Evolutionary conservation across 2,329 filamentous ascomycete species (phyloP), one percentile per base, ranked within the genome.

Genomic region (Calonectria hawksworthii): DNA sequence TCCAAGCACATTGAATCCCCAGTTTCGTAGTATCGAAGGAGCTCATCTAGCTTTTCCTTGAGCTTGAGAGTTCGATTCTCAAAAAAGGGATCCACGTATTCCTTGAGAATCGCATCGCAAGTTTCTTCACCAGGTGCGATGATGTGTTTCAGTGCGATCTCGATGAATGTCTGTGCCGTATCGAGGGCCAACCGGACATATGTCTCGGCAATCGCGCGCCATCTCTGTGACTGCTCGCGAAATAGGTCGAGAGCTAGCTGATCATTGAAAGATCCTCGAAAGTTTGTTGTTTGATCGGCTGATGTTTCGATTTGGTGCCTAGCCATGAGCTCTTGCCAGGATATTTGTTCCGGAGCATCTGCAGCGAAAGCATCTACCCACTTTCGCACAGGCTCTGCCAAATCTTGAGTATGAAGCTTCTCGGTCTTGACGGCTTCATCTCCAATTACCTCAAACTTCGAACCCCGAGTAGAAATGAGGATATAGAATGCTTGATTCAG

Each of bases 201-300:
- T 11, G 73, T 71, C 38, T 78, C 68, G 3, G 86, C 83, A 38
- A 88, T 85, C 0, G 8, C 28, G 9, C 81, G 73, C 87, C 86
- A 88, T 0, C 83, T 84, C 16, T 71, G 52, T 4, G 84, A 77
- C 52, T 87, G 84, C 13, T 81, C 77, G n/a, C 81, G 81, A 74
- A 88, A 88, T 0, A 87, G 76, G 52, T 84, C 77, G 2, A 85
- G 74, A 0, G 80, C 83, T 4, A 87, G 77, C 0, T 82, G 78
- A 50, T 80, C 79, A 65, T 85, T 87, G 8, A 81, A 76, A 0
- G 80, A 80, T 0, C 85, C 85, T 0, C 85, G 84, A 30, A 86
- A 84, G 68, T 87, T 85, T 1, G 72, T 82, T 6, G 86, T 86
- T 66, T 84, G 85, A 61, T 86, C 85, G 2, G 72, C 76, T 0